Evolutionary conservation across 1,139 yeast genomes (phyloP).

Genomic region (Yamadazyma triangularis): DNA sequence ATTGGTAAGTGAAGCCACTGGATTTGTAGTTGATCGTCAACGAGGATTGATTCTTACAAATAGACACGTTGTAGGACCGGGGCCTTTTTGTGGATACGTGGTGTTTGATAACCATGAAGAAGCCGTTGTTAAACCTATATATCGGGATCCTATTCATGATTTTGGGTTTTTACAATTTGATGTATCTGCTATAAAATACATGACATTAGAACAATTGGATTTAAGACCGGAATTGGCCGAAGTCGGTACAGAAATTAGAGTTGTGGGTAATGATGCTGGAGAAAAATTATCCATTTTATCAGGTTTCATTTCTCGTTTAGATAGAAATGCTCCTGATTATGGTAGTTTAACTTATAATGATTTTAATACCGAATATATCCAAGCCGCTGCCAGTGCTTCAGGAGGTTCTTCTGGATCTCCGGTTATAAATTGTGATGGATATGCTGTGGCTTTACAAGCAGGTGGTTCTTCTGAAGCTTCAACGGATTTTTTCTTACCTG

Average conservation of each 20-base stretch:
- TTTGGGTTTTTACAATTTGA: constrained; percentile 79
- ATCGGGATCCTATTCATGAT: constrained; percentile 83
- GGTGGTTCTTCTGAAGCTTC: constrained; percentile 92
- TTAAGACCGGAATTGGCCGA: constrained; percentile 78
- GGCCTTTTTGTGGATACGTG: constrained; percentile 87
- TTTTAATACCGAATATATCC: constrained; percentile 92
- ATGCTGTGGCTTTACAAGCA: constrained; percentile 89
- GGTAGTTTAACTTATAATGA: constrained; percentile 89
- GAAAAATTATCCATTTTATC: constrained; percentile 85
- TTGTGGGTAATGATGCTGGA: constrained; percentile 95
- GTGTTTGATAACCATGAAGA: constrained; percentile 95
- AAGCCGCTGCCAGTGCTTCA: constrained; percentile 94
- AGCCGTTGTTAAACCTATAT: constrained; percentile 77
- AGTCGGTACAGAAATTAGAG: constrained; percentile 89
- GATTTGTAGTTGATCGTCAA: constrained; percentile 85
- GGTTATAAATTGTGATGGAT: constrained; percentile 82
- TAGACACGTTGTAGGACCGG: constrained; percentile 93
- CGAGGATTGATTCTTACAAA: constrained; percentile 84
- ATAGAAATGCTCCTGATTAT: constrained; percentile 93
- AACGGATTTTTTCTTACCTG: constrained; percentile 87
- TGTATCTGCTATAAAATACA: constrained; percentile 67
- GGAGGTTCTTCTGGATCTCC: constrained; percentile 98
- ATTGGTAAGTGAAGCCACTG: constrained; percentile 85
- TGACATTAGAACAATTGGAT: constrained; percentile 62
- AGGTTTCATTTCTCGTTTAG: constrained; percentile 86